These are phyloP conservation scores for Panus rudis DNA, from an alignment of 768 basidiomycete species.

Conservation along the genomic window DNA sequence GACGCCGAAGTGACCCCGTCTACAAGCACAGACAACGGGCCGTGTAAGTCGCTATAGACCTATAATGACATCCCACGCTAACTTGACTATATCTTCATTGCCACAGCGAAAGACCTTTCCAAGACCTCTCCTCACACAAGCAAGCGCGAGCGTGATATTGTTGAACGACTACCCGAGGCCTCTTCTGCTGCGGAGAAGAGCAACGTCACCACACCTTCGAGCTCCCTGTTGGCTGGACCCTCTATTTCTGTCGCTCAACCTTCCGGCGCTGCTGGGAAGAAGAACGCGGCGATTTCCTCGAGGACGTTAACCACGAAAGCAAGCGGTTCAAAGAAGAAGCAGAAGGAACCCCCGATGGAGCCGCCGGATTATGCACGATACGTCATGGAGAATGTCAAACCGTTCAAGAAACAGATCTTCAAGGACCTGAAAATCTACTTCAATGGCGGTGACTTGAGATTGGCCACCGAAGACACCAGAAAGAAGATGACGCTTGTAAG, in stretches of 20 bases:
- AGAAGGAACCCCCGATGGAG: conserved; percentile 36
- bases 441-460: conserved; percentile 48
- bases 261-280: background rate
- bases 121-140: too few species aligned
- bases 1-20: too few species aligned
- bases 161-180: too few species aligned
- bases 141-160: too few species aligned
- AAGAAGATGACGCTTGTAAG: conserved; percentile 57
- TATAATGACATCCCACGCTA: too few species aligned
- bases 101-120: too few species aligned
- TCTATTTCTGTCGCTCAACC: background rate
- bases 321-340: conserved; percentile 25
- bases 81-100: too few species aligned
- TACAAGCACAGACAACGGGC: too few species aligned
- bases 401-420: conserved; percentile 20
- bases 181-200: conserved; percentile 1
- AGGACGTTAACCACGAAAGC: background rate
- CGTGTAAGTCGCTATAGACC: too few species aligned
- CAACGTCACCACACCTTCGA: conserved; percentile 3
- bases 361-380: conserved; percentile 31
- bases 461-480: conserved; percentile 44
- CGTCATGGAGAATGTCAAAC: conserved; percentile 5
- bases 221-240: background rate
- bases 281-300: background rate
- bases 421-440: conserved; percentile 53